Evolutionary conservation across 306 rosid species (phyloP), one percentile per base, ranked within the genome.

Genomic region (Cucurbita maxima): DNA sequence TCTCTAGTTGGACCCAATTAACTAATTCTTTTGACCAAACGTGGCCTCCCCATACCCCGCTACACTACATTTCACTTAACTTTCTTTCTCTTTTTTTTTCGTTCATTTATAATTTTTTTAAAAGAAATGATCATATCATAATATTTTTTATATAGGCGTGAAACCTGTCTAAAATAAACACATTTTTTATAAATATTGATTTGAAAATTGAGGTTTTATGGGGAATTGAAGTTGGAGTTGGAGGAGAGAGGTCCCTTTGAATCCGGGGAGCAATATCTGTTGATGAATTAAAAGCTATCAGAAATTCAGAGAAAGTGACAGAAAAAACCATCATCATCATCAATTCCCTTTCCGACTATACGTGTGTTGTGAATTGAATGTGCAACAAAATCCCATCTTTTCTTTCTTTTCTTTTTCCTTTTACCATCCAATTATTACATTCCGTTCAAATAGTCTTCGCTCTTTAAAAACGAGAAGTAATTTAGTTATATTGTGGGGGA

Each of bases 21-120:
- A 63, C 71, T 63, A 63, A 63, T 63, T 41, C 51, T 19, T 63
- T 63, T 63, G 71, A 41, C 71, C 51, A 63, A 56, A 56, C 13
- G 10, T 20, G 60, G 36, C 60, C 60, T 18, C 60, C 14, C 22
- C 12, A 20, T 18, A 55, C 20, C 16, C 63, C 63, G 25, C 40
- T 58, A 58, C 63, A 58, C 36, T 56, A 40, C 47, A 4, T n/a
- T 48, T 63, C 47, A 40, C 41, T 63, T 40, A 37, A 62, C 48
- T 37, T 63, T 16, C 5, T 63, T 40, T 4, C 1, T 25, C 25
- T 25, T 63, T 11, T 5, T 63, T 18, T 63, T n/a, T n/a, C n/a
- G n/a, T 41, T 30, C 34, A 2, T 30, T 30, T 3, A 30, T 30
- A 25, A 0, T 25, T 25, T 25, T 25, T 25, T 25, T 1, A 30